A percentile compares a stretch with the other conserved stretches of the same genome.
phyloP scores from a whole-genome alignment of 2,329 filamentous ascomycete genomes.

The Fusarium zealandicum region DNA sequence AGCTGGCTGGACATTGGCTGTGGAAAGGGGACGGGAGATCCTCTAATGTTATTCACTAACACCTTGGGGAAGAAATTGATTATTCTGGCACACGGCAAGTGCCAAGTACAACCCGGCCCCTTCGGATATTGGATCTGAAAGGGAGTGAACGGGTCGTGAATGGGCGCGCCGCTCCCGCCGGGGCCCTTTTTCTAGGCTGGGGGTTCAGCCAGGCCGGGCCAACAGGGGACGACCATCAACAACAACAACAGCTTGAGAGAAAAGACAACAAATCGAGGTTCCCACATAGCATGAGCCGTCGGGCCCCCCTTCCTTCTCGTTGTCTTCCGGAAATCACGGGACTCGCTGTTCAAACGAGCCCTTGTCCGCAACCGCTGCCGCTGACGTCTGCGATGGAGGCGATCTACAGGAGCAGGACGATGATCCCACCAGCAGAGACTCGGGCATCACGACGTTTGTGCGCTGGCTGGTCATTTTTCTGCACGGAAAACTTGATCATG shows the following conservation, averaged over 20 bases:
- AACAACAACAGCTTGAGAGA: background rate
- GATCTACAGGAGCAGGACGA: slow-evolving; percentile 29
- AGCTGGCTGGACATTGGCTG: background rate
- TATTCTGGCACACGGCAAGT: slow-evolving; percentile 19
- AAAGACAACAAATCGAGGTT: background rate
- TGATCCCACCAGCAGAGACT: slow-evolving; percentile 18
- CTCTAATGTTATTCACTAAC: slow-evolving; percentile 6
- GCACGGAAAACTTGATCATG: slow-evolving; percentile 25
- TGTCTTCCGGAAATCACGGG: slow-evolving; percentile 8
- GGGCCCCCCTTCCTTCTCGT: background rate
- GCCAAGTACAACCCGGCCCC: slow-evolving; percentile 21
- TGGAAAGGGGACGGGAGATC: background rate
- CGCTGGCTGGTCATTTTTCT: slow-evolving; percentile 1
- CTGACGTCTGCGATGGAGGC: slow-evolving; percentile 24
- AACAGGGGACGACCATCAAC: slow-evolving; percentile 4
- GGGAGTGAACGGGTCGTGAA: background rate
- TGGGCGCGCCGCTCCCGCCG: slow-evolving; percentile 24
- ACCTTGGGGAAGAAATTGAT: background rate
- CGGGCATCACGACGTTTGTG: slow-evolving; percentile 19
- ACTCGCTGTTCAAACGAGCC: slow-evolving; percentile 15
- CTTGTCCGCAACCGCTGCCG: slow-evolving; percentile 5
- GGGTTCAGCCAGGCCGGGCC: slow-evolving; percentile 17
- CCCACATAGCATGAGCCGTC: slow-evolving; percentile 16
- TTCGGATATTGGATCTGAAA: slow-evolving; percentile 34
- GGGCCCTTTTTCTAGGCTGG: slow-evolving; percentile 25